Percentiles rank a stretch among this genome's conserved stretches.
Conservation (phyloP, 2,329 filamentous ascomycete genomes). For the Verticillium albo-atrum region DNA sequence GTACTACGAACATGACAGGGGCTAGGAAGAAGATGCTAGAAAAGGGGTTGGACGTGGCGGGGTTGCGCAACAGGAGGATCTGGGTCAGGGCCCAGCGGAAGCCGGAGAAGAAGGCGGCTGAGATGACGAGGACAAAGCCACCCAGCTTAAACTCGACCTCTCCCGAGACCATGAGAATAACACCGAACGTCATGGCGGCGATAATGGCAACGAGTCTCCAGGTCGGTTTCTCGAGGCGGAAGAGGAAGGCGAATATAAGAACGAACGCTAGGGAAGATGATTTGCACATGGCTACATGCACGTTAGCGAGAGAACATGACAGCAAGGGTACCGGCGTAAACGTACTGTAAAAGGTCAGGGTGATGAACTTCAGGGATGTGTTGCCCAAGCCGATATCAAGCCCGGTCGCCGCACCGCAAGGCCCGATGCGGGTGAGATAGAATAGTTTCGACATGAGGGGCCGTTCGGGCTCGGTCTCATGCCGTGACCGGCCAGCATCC, state of each 20-base stretch:
- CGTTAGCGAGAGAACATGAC: constrained; percentile 16
- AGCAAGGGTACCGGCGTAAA: constrained; percentile 10
- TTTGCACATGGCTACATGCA: constrained; percentile 81
- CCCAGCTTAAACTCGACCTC: constrained; percentile 84
- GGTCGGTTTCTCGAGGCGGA: constrained; percentile 84
- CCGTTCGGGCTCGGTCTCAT: constrained; percentile 47
- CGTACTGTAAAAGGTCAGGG: constrained; percentile 89
- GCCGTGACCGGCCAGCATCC: constrained; percentile 45
- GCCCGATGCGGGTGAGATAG: constrained; percentile 86
- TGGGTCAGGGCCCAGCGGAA: constrained; percentile 99
- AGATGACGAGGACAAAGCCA: constrained; percentile 89
- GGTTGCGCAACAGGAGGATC: constrained; percentile 88
- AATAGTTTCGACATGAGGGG: constrained; percentile 83
- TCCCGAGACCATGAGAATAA: constrained; percentile 97
- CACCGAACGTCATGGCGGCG: constrained; percentile 83
- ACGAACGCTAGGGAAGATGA: constrained; percentile 95
- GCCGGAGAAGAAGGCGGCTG: constrained; percentile 89
- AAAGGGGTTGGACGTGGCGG: constrained; percentile 93
- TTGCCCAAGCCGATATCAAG: constrained; percentile 96
- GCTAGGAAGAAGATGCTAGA: constrained; percentile 97
- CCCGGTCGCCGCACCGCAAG: constrained; percentile 88
- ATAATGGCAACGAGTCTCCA: constrained; percentile 85
- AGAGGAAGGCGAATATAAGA: constrained; percentile 89
- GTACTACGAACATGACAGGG: constrained; percentile 87
- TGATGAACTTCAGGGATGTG: constrained; percentile 92